A percentile compares a stretch with the other conserved stretches of the same genome.
Evolutionary conservation across 257 asterid genomes (phyloP).

Genomic region (Solanum sejunctum): DNA sequence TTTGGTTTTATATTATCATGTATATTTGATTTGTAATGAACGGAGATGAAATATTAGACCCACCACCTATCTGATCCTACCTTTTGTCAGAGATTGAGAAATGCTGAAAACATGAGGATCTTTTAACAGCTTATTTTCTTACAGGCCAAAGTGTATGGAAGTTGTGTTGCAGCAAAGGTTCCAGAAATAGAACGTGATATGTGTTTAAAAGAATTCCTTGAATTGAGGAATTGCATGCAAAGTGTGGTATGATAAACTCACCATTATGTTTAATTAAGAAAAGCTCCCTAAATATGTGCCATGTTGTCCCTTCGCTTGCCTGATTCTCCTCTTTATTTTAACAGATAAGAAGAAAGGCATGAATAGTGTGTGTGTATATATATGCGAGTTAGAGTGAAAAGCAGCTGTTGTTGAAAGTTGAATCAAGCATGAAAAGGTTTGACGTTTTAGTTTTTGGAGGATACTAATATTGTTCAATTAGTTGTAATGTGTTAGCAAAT

Average conservation of each 20-base stretch:
- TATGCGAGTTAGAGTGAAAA: neutral
- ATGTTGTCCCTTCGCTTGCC: neutral
- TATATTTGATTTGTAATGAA: neutral
- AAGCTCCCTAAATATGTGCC: neutral
- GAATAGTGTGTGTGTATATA: slow-evolving; percentile 3
- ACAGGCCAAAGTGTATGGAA: slow-evolving; percentile 76
- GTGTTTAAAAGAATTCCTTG: slow-evolving; percentile 71
- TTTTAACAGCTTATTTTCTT: neutral
- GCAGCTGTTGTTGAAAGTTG: neutral
- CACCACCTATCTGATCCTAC: neutral
- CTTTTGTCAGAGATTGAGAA: neutral
- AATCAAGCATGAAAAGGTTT: slow-evolving; percentile 2
- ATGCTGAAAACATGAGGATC: neutral
- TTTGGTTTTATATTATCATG: neutral
- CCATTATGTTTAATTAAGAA: neutral
- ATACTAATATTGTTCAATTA: neutral
- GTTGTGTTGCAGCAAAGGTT: slow-evolving; percentile 71
- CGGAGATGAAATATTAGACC: neutral
- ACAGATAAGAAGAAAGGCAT: slow-evolving; percentile 59
- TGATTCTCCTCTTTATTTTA: slow-evolving; percentile 1
- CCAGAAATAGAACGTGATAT: slow-evolving; percentile 77
- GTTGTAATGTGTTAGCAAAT: neutral
- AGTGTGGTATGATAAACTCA: slow-evolving; percentile 37
- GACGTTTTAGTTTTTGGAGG: neutral
- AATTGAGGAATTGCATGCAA: slow-evolving; percentile 72